These are phyloP conservation scores for Plasmodium inui DNA, from an alignment of 169 alveolate species.

Conservation along the genomic window DNA sequence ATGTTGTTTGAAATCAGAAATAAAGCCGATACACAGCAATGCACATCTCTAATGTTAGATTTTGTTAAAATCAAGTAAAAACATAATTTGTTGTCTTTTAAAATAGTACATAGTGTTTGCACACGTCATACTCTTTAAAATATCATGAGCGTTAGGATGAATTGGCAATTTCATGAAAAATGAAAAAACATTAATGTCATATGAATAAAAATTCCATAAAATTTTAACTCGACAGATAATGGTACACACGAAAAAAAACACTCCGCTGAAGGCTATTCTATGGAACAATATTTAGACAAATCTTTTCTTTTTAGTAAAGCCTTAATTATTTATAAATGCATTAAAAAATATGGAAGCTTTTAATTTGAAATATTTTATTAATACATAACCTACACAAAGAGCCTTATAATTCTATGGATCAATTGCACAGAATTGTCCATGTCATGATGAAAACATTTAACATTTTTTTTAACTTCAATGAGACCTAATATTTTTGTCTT, in stretches of 20 bases:
- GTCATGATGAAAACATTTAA: not conserved
- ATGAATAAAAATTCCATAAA: not conserved
- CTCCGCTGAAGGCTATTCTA: not conserved
- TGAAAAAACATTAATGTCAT: not conserved
- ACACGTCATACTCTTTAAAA: not conserved
- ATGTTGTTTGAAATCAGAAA: not conserved
- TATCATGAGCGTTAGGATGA: slow-evolving; percentile 1
- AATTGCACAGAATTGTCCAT: slow-evolving; percentile 3
- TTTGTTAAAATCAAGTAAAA: not conserved
- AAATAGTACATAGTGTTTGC: slow-evolving; percentile 1
- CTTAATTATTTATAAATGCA: not conserved
- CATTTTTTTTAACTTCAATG: not conserved
- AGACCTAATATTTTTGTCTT: not conserved
- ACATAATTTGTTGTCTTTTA: not conserved
- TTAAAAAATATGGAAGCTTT: not conserved
- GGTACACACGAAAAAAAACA: not conserved
- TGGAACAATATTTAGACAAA: not conserved
- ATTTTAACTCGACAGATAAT: not conserved
- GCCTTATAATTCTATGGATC: not conserved
- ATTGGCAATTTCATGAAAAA: not conserved
- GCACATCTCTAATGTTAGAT: not conserved
- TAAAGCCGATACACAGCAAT: not conserved
- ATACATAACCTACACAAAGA: not conserved
- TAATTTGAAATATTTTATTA: not conserved
- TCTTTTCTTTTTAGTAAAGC: not conserved